These are phyloP conservation scores for Russula dissimulans DNA, from an alignment of 768 basidiomycete genomes.

Conservation along the genomic window DNA sequence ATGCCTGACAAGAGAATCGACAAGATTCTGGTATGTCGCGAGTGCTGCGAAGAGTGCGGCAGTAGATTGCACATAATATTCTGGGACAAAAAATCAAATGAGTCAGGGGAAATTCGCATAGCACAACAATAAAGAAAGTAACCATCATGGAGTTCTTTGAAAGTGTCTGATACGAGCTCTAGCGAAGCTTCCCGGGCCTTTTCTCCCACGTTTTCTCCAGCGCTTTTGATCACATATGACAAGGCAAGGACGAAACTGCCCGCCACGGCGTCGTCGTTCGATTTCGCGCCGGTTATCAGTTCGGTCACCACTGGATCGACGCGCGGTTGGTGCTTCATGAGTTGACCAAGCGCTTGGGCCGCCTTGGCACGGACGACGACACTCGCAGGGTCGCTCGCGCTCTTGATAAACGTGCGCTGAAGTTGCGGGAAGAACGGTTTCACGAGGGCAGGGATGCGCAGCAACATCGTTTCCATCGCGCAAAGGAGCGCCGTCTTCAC, in stretches of 20 bases:
- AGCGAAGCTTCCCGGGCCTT: conserved; percentile 62
- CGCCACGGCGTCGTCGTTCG: conserved; percentile 60
- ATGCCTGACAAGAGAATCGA: conserved; percentile 61
- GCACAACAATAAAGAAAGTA: conserved; percentile 2
- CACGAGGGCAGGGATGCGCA: conserved; percentile 78
- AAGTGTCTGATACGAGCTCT: conserved; percentile 72
- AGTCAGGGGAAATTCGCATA: background rate
- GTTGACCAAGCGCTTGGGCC: conserved; percentile 72
- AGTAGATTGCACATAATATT: conserved; percentile 58
- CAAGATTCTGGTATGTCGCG: conserved; percentile 49
- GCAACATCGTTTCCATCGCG: conserved; percentile 78
- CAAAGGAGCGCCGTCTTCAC: conserved; percentile 89
- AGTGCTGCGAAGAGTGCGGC: conserved; percentile 56
- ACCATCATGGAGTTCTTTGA: conserved; percentile 67
- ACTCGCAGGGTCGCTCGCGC: conserved; percentile 71
- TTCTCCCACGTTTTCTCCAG: conserved; percentile 65
- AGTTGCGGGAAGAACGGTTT: conserved; percentile 98
- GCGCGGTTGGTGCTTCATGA: conserved; percentile 86
- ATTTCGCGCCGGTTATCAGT: conserved; percentile 50
- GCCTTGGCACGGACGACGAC: conserved; percentile 72
- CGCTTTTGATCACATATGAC: conserved; percentile 63
- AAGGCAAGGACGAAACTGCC: conserved; percentile 70
- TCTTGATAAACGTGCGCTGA: conserved; percentile 94
- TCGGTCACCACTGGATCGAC: conserved; percentile 95
- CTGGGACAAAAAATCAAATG: conserved; percentile 29